phyloP scores from a whole-genome alignment of 768 basidiomycete species.

The Trametes cinnabarina region DNA sequence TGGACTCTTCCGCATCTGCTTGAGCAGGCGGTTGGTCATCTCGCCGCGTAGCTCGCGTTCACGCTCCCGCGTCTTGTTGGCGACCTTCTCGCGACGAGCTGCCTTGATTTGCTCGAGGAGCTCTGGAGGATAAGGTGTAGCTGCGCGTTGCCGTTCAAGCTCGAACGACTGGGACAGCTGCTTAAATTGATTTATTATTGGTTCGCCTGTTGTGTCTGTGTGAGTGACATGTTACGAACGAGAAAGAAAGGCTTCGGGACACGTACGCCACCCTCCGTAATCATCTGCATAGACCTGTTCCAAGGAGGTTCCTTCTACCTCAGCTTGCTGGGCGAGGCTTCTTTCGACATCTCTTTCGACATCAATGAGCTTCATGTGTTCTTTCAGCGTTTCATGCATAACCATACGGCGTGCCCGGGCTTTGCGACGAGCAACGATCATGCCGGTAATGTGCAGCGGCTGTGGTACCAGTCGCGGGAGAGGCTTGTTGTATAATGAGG shows the following conservation, averaged over 20 bases:
- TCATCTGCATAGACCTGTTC: slow-evolving; percentile 25
- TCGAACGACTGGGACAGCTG: slow-evolving; percentile 35
- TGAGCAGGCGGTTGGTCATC: slow-evolving; percentile 45
- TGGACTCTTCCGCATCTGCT: slow-evolving; percentile 51
- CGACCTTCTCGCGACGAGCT: slow-evolving; percentile 59
- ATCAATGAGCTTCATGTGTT: slow-evolving; percentile 32
- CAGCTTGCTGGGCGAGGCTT: slow-evolving; percentile 14
- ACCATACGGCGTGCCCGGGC: slow-evolving; percentile 46
- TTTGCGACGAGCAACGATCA: slow-evolving; percentile 54
- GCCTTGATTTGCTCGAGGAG: slow-evolving; percentile 48
- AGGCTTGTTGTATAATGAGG: slow-evolving; percentile 62
- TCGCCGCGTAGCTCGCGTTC: slow-evolving; percentile 66
- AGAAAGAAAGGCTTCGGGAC: background rate
- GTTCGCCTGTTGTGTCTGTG: slow-evolving; percentile 32
- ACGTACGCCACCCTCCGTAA: slow-evolving; percentile 43
- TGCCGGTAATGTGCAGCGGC: slow-evolving; percentile 65
- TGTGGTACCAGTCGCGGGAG: slow-evolving; percentile 82
- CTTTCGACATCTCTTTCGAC: slow-evolving; percentile 42
- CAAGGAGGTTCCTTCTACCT: slow-evolving; percentile 7
- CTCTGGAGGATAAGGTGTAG: slow-evolving; percentile 44
- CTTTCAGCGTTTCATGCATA: slow-evolving; percentile 22
- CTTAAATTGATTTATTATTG: slow-evolving; percentile 33
- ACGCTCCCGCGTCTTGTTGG: slow-evolving; percentile 62
- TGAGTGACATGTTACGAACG: background rate
- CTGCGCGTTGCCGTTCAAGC: slow-evolving; percentile 43